phyloP scores from a whole-genome alignment of 2,329 filamentous ascomycete species.

The Penicillium freii region DNA sequence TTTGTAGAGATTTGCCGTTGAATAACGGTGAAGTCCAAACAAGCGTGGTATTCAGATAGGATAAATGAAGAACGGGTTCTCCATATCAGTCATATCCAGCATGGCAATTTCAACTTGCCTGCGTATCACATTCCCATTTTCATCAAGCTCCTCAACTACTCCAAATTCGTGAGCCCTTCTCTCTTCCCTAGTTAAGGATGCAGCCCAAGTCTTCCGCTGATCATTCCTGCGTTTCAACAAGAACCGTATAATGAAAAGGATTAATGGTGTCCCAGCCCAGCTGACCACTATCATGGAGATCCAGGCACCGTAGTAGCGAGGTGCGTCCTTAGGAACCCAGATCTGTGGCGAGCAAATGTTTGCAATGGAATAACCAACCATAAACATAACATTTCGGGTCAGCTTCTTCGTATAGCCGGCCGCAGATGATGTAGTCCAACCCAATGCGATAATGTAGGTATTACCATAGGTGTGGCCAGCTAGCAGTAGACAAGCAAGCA shows the following conservation, averaged over 20 bases:
- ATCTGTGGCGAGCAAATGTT: slow-evolving; percentile 35
- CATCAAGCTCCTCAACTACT: slow-evolving; percentile 33
- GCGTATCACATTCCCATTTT: slow-evolving; percentile 29
- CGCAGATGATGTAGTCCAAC: slow-evolving; percentile 39
- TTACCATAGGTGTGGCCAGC: slow-evolving; percentile 33
- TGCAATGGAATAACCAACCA: slow-evolving; percentile 17
- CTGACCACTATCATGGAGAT: slow-evolving; percentile 32
- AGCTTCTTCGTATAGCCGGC: slow-evolving; percentile 35
- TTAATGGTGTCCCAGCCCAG: slow-evolving; percentile 38
- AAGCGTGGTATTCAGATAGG: slow-evolving; percentile 16
- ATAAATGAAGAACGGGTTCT: slow-evolving; percentile 44
- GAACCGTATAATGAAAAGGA: slow-evolving; percentile 35
- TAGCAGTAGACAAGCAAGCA: slow-evolving; percentile 34
- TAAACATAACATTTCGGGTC: slow-evolving; percentile 35
- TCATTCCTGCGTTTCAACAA: slow-evolving; percentile 24
- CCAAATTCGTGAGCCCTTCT: slow-evolving; percentile 9
- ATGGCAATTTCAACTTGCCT: slow-evolving; percentile 37
- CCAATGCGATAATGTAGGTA: slow-evolving; percentile 39
- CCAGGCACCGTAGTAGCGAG: slow-evolving; percentile 37
- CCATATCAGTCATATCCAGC: slow-evolving; percentile 40
- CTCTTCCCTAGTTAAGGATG: slow-evolving; percentile 6
- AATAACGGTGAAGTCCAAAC: neutral
- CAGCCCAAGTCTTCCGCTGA: neutral
- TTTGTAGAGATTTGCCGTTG: neutral
- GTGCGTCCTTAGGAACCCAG: slow-evolving; percentile 27